These are phyloP conservation scores for Arachnomyces sp. DNA, from an alignment of 2,329 filamentous ascomycete genomes.

Conservation along the genomic window DNA sequence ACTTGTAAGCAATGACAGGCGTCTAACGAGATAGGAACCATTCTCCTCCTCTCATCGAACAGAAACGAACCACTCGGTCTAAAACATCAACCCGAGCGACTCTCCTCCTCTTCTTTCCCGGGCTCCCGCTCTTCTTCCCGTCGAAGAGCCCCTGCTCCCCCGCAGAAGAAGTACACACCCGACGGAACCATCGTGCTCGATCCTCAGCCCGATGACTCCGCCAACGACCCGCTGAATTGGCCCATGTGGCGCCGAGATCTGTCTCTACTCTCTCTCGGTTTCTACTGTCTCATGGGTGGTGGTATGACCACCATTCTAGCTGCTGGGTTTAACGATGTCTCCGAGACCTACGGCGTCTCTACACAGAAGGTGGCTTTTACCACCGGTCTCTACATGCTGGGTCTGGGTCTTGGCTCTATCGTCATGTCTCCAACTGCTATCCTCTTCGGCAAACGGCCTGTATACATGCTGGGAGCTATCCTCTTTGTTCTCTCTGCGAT, in stretches of 20 bases:
- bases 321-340: constrained; percentile 79
- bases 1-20: not conserved
- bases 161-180: constrained; percentile 62
- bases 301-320: constrained; percentile 87
- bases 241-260: constrained; percentile 69
- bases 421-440: constrained; percentile 86
- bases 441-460: constrained; percentile 78
- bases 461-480: constrained; percentile 71
- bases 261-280: constrained; percentile 72
- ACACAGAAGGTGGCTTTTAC: constrained; percentile 73
- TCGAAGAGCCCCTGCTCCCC: not conserved
- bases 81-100: constrained; percentile 55
- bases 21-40: constrained; percentile 42
- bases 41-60: constrained; percentile 53
- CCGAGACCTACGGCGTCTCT: constrained; percentile 56
- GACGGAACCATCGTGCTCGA: constrained; percentile 82
- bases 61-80: constrained; percentile 57
- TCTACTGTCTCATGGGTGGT: constrained; percentile 89
- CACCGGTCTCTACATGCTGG: constrained; percentile 90
- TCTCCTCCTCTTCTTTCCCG: constrained; percentile 49
- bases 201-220: constrained; percentile 83
- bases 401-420: constrained; percentile 76
- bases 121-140: constrained; percentile 33
- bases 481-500: constrained; percentile 70
- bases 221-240: constrained; percentile 93